A percentile compares a stretch with the other conserved stretches of the same genome.
Evolutionary conservation across 2,329 filamentous ascomycete species (phyloP).

Genomic region (Colletotrichum orbiculare): DNA sequence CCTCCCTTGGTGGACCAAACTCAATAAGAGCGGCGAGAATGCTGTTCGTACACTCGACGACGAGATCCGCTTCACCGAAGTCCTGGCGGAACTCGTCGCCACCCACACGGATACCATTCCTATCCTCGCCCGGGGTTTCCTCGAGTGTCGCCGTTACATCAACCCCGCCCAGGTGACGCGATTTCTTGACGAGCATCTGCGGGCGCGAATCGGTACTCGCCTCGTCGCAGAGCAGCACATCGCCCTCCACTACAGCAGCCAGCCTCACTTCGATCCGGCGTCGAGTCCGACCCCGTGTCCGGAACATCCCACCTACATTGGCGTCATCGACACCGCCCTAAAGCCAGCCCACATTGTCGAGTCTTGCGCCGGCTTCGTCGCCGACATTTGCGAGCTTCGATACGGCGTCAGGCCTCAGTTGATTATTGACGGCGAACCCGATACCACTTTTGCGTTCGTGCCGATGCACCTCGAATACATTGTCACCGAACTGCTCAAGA

Average conservation of each 20-base stretch:
- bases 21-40: slow-evolving; percentile 48
- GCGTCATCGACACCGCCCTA: slow-evolving; percentile 92
- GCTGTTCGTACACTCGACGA: slow-evolving; percentile 82
- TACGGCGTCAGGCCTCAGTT: slow-evolving; percentile 89
- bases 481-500: slow-evolving; percentile 94
- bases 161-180: slow-evolving; percentile 82
- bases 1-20: slow-evolving; percentile 74
- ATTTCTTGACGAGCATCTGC: slow-evolving; percentile 93
- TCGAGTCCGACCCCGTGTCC: slow-evolving; percentile 62
- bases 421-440: slow-evolving; percentile 84
- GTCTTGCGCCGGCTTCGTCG: slow-evolving; percentile 88
- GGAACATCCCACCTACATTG: slow-evolving; percentile 78
- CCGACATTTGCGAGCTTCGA: slow-evolving; percentile 95
- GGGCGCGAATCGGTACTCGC: slow-evolving; percentile 92
- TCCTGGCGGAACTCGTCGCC: slow-evolving; percentile 93
- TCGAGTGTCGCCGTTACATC: slow-evolving; percentile 94
- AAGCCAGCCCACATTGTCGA: slow-evolving; percentile 85
- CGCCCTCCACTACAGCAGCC: slow-evolving; percentile 79
- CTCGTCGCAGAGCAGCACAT: slow-evolving; percentile 97
- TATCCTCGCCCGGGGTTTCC: slow-evolving; percentile 88
- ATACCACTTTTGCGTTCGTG: slow-evolving; percentile 91
- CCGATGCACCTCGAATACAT: slow-evolving; percentile 98
- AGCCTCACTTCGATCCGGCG: slow-evolving; percentile 74
- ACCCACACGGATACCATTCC: slow-evolving; percentile 96
- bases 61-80: slow-evolving; percentile 90